These are phyloP conservation scores for Colletotrichum chlorophyti DNA, from an alignment of 2,329 filamentous ascomycete genomes.

Conservation along the genomic window DNA sequence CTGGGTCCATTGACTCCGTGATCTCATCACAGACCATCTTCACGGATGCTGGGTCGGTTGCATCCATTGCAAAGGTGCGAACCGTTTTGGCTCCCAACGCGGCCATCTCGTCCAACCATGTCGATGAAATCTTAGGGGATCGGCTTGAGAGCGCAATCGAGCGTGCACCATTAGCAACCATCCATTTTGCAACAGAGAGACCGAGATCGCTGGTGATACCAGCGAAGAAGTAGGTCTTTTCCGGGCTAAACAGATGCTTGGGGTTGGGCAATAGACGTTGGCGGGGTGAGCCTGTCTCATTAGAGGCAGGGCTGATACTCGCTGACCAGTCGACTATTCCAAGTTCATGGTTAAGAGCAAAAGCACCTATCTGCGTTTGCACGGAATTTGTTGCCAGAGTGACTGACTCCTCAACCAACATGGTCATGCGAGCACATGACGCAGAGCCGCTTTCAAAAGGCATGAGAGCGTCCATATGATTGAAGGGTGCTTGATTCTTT, in stretches of 20 bases:
- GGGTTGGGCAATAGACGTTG: neutral
- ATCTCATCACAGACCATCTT: neutral
- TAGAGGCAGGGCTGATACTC: no score
- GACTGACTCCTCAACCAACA: no score
- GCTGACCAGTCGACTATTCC: no score
- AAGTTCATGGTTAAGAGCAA: no score
- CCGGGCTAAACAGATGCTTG: slow-evolving; percentile 20
- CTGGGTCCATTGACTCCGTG: slow-evolving; percentile 33
- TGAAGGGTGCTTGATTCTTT: no score
- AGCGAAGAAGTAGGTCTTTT: slow-evolving; percentile 40
- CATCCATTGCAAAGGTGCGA: neutral
- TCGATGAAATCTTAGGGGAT: slow-evolving; percentile 36
- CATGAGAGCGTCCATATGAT: no score
- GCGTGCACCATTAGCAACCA: slow-evolving; percentile 40
- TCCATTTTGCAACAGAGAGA: slow-evolving; percentile 42
- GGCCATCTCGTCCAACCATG: slow-evolving; percentile 5
- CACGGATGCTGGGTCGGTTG: neutral
- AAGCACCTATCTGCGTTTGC: no score
- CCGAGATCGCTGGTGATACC: slow-evolving; percentile 41
- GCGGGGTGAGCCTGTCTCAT: no score
- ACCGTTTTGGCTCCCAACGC: neutral
- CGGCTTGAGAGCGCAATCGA: slow-evolving; percentile 44
- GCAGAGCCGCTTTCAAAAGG: no score
- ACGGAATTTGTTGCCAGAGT: no score
- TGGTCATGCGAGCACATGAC: no score